Base-by-base conservation (phyloP, 495 filamentous ascomycete genomes). In the Penicillium goetzii region DNA sequence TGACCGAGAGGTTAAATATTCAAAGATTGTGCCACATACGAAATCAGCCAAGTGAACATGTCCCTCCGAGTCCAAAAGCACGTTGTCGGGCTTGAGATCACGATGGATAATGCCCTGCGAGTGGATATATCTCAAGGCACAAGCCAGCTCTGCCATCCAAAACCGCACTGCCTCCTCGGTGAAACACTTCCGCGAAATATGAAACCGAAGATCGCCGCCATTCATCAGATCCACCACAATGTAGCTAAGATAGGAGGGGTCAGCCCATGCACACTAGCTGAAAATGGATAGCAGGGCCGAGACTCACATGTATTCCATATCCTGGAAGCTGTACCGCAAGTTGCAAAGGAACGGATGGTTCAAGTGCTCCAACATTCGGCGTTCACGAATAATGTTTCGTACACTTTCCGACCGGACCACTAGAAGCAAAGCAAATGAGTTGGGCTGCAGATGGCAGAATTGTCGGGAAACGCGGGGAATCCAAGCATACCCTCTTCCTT, bases 341-440 rank as follows among this genome's bases (percentile, higher is more conserved):
- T 99, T 99, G 83, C 95, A 99, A 61, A 99, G 89, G 79, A 99
- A 98, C 33, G 94, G 91, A 73, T 99, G 95, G 73, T 97, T 97
- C 69, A 99, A 83, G 75, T 97, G 92, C 76, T 98, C 92, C 72
- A 99, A 88, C 95, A 99, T 99, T 71, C 92, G 84, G 61, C 95
- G 87, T 81, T 99, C 95, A 65, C 96, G 88, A 68, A 99, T 96
- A 63, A 99, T 98, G 73, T 99, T 99, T 59, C 93, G 88, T 63
- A 99, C 95, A 70, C 94, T 98, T 77, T 98, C 95, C 65, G 92
- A 97, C 56, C 93, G 92, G 56, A 99, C 93, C 68, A 99, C 94
- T 97, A 72, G 47, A 59, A 58, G 19, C 34, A n/a, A 26, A 26
- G 25, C 14, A 5, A 47, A 54, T 66, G 58, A 61, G 40, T 32